phyloP scores from a whole-genome alignment of 2,329 filamentous ascomycete genomes.

The Aspergillus persii region DNA sequence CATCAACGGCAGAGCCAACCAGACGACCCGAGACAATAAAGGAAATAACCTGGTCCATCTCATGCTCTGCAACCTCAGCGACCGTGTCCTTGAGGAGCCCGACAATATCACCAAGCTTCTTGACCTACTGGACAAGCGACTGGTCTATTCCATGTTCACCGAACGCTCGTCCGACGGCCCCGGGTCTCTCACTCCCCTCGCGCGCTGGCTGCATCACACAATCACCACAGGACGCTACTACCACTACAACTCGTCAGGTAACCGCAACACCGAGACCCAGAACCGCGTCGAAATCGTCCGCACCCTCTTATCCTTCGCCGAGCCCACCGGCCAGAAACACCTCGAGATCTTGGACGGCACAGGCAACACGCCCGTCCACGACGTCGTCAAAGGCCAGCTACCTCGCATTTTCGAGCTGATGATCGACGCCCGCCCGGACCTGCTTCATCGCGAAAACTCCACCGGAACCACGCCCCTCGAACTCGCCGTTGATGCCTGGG shows the following conservation, averaged over 20 bases:
- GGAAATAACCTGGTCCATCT: constrained; percentile 70
- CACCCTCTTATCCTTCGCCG: constrained; percentile 43
- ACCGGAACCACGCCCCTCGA: constrained; percentile 73
- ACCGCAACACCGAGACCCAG: not conserved
- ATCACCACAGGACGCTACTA: not conserved
- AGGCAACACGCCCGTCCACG: constrained; percentile 46
- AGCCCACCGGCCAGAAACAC: constrained; percentile 47
- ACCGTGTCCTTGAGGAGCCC: constrained; percentile 28
- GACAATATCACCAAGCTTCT: constrained; percentile 57
- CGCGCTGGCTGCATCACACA: constrained; percentile 50
- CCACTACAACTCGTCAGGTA: too few relatives aligned
- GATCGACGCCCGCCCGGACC: constrained; percentile 55
- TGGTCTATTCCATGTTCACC: constrained; percentile 30
- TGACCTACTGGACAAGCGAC: constrained; percentile 58
- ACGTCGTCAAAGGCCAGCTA: constrained; percentile 45
- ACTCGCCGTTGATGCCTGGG: constrained; percentile 29
- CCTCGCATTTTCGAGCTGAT: constrained; percentile 54
- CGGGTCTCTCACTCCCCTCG: constrained; percentile 50
- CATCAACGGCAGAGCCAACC: constrained; percentile 67
- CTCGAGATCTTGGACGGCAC: constrained; percentile 45
- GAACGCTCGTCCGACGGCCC: constrained; percentile 28
- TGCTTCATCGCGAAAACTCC: constrained; percentile 71
- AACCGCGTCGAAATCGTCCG: constrained; percentile 2
- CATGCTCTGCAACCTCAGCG: constrained; percentile 38
- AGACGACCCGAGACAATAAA: constrained; percentile 58